Conservation (phyloP, 495 filamentous ascomycete species). For the Penicillium lagena region DNA sequence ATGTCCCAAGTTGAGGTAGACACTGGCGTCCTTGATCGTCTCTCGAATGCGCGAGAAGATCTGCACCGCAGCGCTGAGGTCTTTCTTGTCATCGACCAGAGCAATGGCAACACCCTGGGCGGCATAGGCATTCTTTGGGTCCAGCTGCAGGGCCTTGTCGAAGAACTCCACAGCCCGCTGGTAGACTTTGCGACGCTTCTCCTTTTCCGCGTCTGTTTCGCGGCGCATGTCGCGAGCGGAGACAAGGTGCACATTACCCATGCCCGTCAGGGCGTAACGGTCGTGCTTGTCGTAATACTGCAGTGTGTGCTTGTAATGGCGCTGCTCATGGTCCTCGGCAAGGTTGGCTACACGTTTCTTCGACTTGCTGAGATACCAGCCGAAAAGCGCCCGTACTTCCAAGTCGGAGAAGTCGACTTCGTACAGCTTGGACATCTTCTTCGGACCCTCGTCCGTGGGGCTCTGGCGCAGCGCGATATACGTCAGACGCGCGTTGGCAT, state of each 20-base stretch:
- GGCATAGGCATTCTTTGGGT: constrained; percentile 89
- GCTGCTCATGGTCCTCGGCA: constrained; percentile 81
- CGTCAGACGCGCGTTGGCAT: constrained; percentile 78
- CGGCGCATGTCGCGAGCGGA: constrained; percentile 90
- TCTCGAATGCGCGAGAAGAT: constrained; percentile 86
- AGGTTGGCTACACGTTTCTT: constrained; percentile 75
- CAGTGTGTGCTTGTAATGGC: constrained; percentile 92
- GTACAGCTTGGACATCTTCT: constrained; percentile 73
- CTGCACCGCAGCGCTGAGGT: constrained; percentile 69
- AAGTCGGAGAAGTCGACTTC: constrained; percentile 73
- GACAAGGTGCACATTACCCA: constrained; percentile 88
- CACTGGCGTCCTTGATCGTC: constrained; percentile 76
- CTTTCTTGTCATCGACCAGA: constrained; percentile 86
- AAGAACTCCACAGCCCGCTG: constrained; percentile 94
- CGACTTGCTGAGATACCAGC: constrained; percentile 85
- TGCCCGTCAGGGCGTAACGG: constrained; percentile 85
- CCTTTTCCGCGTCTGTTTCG: constrained; percentile 80
- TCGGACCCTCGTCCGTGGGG: constrained; percentile 78
- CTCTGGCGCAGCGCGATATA: constrained; percentile 84
- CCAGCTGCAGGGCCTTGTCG: constrained; percentile 90
- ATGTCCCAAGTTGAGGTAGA: constrained; percentile 89
- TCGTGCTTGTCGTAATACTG: constrained; percentile 96
- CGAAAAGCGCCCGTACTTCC: constrained; percentile 85
- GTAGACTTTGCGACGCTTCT: constrained; percentile 81
- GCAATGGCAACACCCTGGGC: constrained; percentile 95